phyloP scores from a whole-genome alignment of 148 eudicot genomes.

The Suaeda aralocaspica region DNA sequence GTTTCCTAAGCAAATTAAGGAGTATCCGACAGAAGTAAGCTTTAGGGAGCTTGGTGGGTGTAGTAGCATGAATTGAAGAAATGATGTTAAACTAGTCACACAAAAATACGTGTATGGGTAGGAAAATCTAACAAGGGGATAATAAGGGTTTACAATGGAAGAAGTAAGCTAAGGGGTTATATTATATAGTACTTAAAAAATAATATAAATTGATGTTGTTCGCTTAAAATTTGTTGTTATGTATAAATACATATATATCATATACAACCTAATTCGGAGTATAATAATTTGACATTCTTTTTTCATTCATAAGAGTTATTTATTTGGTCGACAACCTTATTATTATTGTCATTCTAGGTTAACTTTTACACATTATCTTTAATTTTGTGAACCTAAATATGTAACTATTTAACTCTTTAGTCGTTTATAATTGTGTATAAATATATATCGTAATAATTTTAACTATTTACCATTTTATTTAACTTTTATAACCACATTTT shows the following conservation, averaged over 20 bases:
- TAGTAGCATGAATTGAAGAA: background rate
- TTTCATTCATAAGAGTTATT: too few species aligned
- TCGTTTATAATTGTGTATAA: too few species aligned
- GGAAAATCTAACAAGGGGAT: slow-evolving; percentile 17
- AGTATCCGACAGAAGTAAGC: slow-evolving; percentile 17
- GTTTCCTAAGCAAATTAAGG: slow-evolving; percentile 6
- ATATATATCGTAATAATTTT: too few species aligned
- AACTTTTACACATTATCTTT: too few species aligned
- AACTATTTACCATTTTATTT: too few species aligned
- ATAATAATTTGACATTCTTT: too few species aligned
- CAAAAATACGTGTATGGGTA: slow-evolving; percentile 24
- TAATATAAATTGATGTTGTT: slow-evolving; percentile 7
- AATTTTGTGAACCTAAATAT: too few species aligned
- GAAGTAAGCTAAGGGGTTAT: slow-evolving; percentile 9
- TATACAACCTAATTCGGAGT: too few species aligned
- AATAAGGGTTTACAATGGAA: slow-evolving; percentile 12
- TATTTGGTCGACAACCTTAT: too few species aligned
- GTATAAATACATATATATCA: slow-evolving; percentile 8
- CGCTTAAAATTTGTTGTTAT: background rate
- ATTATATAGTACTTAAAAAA: background rate
- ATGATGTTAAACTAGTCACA: slow-evolving; percentile 12
- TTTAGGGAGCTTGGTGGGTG: slow-evolving; percentile 18
- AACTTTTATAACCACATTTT: too few species aligned
- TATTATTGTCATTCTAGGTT: too few species aligned
- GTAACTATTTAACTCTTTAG: too few species aligned